phyloP scores from a whole-genome alignment of 1,284 basidiomycete genomes.

The Leccinum pallidistipes region DNA sequence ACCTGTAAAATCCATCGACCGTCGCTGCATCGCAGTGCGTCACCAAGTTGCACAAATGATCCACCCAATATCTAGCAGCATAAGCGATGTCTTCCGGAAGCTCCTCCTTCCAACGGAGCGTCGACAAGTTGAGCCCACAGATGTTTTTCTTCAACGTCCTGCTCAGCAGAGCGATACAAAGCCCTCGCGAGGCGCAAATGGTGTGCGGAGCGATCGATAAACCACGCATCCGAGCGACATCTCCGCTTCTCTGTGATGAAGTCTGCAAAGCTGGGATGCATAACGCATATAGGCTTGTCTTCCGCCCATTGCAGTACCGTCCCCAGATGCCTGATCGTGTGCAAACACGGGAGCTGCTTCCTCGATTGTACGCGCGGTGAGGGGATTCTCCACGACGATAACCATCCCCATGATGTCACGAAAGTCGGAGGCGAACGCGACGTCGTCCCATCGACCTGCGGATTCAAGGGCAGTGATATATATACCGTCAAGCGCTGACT shows the following conservation, averaged over 20 bases:
- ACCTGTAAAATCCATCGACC: conserved; percentile 18
- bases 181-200: conserved; percentile 26
- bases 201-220: conserved; percentile 26
- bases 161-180: conserved; percentile 25
- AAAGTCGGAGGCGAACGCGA: conserved; percentile 31
- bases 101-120: conserved; percentile 12
- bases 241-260: conserved; percentile 32
- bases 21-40: conserved; percentile 1
- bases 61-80: conserved; percentile 28
- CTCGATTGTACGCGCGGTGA: conserved; percentile 26
- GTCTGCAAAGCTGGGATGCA: conserved; percentile 36
- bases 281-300: conserved; percentile 32
- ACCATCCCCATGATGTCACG: conserved; percentile 36
- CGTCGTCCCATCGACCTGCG: conserved; percentile 31
- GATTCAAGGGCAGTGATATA: conserved; percentile 36
- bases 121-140: conserved; percentile 21
- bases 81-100: conserved; percentile 29
- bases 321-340: conserved; percentile 30
- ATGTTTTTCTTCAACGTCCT: conserved; percentile 31
- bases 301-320: conserved; percentile 31
- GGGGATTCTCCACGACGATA: conserved; percentile 30
- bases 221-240: conserved; percentile 30
- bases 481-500: conserved; percentile 32
- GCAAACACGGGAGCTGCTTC: conserved; percentile 29
- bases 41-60: conserved; percentile 28